A percentile compares a stretch with the other conserved stretches of the same genome.
These are phyloP conservation scores for Hypomyces perniciosus DNA, from an alignment of 2,329 filamentous ascomycete species.

Conservation along the genomic window DNA sequence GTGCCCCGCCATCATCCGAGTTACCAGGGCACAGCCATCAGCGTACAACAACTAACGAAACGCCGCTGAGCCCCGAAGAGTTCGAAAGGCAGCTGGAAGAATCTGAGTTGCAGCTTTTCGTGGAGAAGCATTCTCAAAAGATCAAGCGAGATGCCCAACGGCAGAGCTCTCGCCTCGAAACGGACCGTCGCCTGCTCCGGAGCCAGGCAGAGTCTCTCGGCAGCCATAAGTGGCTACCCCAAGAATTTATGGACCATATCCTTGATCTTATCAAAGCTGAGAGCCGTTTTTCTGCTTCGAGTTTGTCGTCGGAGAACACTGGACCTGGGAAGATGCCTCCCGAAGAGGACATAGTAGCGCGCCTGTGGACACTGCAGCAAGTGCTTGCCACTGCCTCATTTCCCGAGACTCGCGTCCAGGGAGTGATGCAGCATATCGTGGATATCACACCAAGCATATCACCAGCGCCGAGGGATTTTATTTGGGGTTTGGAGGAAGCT, in stretches of 20 bases:
- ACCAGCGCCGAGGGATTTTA: conserved; percentile 52
- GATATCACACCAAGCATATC: conserved; percentile 59
- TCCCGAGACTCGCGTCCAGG: conserved; percentile 53
- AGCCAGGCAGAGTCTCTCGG: conserved; percentile 69
- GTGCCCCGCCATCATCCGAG: conserved; percentile 16
- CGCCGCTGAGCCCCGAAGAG: conserved; percentile 72
- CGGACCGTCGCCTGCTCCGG: conserved; percentile 76
- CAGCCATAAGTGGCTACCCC: conserved; percentile 71
- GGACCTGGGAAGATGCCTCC: conserved; percentile 47
- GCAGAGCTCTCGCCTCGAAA: conserved; percentile 72
- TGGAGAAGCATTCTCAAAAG: conserved; percentile 78
- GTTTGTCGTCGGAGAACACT: conserved; percentile 39
- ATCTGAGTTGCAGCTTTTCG: conserved; percentile 79
- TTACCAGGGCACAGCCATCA: conserved; percentile 1
- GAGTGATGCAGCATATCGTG: conserved; percentile 60
- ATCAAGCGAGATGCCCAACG: conserved; percentile 72
- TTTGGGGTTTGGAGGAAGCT: conserved; percentile 84
- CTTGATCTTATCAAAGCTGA: conserved; percentile 67
- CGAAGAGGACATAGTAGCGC: conserved; percentile 73
- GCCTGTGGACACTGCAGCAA: conserved; percentile 78
- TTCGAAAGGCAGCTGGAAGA: conserved; percentile 85
- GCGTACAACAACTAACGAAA: conserved; percentile 20
- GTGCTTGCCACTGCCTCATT: conserved; percentile 66
- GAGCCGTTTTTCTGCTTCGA: conserved; percentile 50
- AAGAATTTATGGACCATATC: conserved; percentile 71